Percentiles rank a stretch among this genome's conserved stretches.
Conservation (phyloP, 495 filamentous ascomycete species). For the Pseudomonodictys pantanalensis region DNA sequence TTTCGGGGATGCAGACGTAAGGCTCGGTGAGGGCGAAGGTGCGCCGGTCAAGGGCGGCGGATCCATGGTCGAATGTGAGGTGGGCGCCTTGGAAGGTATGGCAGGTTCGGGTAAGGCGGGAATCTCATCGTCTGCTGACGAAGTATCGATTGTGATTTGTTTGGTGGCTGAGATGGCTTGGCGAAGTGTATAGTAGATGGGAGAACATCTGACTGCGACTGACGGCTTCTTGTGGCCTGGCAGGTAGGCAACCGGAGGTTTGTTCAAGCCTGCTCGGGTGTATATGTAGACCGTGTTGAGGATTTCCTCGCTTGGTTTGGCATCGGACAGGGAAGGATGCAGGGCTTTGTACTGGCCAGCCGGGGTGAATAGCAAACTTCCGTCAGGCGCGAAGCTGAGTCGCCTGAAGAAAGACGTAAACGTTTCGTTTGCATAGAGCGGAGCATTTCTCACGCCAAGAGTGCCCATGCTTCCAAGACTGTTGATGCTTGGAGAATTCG, state of each 20-base stretch:
- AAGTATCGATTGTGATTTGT: constrained; percentile 91
- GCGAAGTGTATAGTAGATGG: constrained; percentile 79
- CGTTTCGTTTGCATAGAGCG: constrained; percentile 95
- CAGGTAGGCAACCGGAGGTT: constrained; percentile 93
- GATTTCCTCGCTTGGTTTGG: constrained; percentile 76
- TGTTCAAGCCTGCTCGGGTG: constrained; percentile 92
- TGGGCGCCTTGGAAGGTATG: constrained; percentile 55
- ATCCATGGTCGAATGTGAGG: constrained; percentile 69
- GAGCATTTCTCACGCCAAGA: constrained; percentile 74
- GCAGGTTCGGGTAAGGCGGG: constrained; percentile 78
- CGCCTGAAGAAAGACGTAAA: constrained; percentile 96
- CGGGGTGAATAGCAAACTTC: constrained; percentile 90
- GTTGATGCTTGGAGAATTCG: constrained; percentile 61
- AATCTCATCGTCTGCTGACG: constrained; percentile 80
- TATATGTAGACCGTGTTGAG: constrained; percentile 99
- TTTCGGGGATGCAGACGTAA: constrained; percentile 53
- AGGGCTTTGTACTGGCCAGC: constrained; percentile 92
- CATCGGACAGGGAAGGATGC: constrained; percentile 63
- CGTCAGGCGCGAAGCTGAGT: constrained; percentile 91
- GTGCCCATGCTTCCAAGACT: constrained; percentile 59
- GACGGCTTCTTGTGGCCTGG: constrained; percentile 99
- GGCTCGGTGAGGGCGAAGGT: constrained; percentile 43
- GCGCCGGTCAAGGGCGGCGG: constrained; percentile 65
- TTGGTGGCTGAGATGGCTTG: constrained; percentile 60
- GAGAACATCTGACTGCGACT: constrained; percentile 91